Conservation (phyloP, 2,329 filamentous ascomycete genomes). For the Coniochaeta sp. region DNA sequence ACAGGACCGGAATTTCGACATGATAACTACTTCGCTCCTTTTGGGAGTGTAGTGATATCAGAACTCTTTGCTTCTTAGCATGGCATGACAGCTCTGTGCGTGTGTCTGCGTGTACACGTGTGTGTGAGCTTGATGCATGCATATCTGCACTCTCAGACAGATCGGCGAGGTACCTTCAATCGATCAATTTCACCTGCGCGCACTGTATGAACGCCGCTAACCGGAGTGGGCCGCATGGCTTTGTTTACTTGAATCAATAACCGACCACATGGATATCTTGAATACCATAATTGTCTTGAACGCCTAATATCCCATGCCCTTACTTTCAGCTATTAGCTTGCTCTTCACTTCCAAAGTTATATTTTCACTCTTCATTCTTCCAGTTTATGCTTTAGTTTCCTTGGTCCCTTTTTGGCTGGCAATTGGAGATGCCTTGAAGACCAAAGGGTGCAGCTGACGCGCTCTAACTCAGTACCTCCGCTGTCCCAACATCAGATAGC, state of each 20-base stretch:
- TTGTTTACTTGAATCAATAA: neutral
- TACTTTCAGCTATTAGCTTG: neutral
- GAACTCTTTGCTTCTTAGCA: no score
- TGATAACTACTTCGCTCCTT: no score
- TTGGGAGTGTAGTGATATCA: no score
- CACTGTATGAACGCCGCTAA: neutral
- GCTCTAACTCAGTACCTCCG: neutral
- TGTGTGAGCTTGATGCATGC: neutral
- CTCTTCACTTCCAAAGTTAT: no score
- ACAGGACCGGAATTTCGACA: no score
- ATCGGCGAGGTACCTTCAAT: neutral
- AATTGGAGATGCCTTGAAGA: neutral
- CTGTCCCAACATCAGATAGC: neutral
- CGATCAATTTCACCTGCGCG: neutral
- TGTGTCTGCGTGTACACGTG: no score
- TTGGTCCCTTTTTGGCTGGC: neutral
- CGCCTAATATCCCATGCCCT: neutral
- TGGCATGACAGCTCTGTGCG: no score
- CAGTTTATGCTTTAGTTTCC: neutral
- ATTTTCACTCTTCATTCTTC: neutral
- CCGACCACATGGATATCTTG: neutral
- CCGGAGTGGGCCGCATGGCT: neutral
- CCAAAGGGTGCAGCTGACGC: neutral
- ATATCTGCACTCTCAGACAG: no score
- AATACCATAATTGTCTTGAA: neutral